These are phyloP conservation scores for Arbutus unedo DNA, from an alignment of 148 eudicot genomes.

Conservation along the genomic window DNA sequence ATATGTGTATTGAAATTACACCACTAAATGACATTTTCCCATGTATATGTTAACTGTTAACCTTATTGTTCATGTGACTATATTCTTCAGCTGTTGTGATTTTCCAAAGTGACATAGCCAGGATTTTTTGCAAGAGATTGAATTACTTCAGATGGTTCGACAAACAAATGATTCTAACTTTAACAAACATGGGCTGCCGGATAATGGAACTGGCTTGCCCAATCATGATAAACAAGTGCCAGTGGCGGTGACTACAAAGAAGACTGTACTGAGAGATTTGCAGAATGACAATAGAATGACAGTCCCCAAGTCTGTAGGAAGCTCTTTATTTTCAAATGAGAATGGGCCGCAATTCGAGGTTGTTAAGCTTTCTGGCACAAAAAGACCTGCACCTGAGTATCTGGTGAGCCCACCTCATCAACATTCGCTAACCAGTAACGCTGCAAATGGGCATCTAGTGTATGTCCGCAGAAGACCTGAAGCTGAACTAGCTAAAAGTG, in stretches of 20 bases:
- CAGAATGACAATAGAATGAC: slow-evolving; percentile 48
- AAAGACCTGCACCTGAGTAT: slow-evolving; percentile 44
- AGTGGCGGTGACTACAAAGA: slow-evolving; percentile 40
- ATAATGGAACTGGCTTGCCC: slow-evolving; percentile 38
- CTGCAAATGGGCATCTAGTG: slow-evolving; percentile 67
- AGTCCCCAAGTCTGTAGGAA: slow-evolving; percentile 42
- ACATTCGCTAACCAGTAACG: slow-evolving; percentile 38
- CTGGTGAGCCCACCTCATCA: slow-evolving; percentile 32
- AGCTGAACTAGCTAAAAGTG: slow-evolving; percentile 48
- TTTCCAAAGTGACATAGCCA: not conserved
- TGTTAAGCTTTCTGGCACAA: slow-evolving; percentile 43
- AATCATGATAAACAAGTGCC: slow-evolving; percentile 47
- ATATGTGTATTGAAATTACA: not conserved
- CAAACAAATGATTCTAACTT: slow-evolving; percentile 45
- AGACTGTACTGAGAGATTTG: slow-evolving; percentile 53
- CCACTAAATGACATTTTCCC: not conserved
- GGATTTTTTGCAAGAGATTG: slow-evolving; percentile 5
- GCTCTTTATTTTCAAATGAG: slow-evolving; percentile 38
- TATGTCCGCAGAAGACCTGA: slow-evolving; percentile 83
- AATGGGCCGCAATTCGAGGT: slow-evolving; percentile 33
- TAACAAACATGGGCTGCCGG: slow-evolving; percentile 33
- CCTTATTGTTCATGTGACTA: not conserved
- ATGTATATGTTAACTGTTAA: not conserved
- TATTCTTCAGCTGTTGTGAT: not conserved
- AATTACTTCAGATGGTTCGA: slow-evolving; percentile 40